Evolutionary conservation across 1,284 basidiomycete species (phyloP).

Genomic region (Vanrija sp.): DNA sequence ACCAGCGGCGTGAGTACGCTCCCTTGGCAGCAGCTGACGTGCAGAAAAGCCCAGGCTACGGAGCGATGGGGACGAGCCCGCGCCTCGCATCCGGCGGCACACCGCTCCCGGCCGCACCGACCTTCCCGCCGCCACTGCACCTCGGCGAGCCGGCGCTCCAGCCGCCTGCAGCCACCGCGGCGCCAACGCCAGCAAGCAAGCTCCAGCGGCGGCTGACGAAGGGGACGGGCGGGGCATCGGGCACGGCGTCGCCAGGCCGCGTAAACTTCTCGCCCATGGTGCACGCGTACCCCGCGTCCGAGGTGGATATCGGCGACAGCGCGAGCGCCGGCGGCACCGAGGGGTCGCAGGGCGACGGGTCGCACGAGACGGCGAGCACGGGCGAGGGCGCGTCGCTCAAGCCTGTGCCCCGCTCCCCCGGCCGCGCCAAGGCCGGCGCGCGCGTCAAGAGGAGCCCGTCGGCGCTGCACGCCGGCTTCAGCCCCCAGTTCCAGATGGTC

Average conservation of each 20-base stretch:
- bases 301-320: neutral
- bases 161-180: neutral
- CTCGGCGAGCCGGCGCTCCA: slow-evolving; percentile 28
- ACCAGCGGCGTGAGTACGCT: neutral
- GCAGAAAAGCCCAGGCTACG: slow-evolving; percentile 18
- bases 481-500: slow-evolving; percentile 6
- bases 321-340: neutral
- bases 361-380: neutral
- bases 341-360: neutral
- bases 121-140: slow-evolving; percentile 38
- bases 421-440: too few species aligned
- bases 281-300: neutral
- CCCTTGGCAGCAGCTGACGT: neutral
- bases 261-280: slow-evolving; percentile 12
- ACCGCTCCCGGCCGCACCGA: neutral
- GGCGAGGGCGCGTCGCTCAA: neutral
- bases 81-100: slow-evolving; percentile 10
- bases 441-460: neutral
- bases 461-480: neutral
- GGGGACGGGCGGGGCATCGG: neutral
- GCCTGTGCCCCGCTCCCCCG: too few species aligned
- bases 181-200: neutral
- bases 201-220: neutral
- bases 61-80: slow-evolving; percentile 33
- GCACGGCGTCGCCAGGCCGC: neutral